These are phyloP conservation scores for Lachancea thermotolerans DNA, from an alignment of 805 yeast genomes.

Conservation along the genomic window DNA sequence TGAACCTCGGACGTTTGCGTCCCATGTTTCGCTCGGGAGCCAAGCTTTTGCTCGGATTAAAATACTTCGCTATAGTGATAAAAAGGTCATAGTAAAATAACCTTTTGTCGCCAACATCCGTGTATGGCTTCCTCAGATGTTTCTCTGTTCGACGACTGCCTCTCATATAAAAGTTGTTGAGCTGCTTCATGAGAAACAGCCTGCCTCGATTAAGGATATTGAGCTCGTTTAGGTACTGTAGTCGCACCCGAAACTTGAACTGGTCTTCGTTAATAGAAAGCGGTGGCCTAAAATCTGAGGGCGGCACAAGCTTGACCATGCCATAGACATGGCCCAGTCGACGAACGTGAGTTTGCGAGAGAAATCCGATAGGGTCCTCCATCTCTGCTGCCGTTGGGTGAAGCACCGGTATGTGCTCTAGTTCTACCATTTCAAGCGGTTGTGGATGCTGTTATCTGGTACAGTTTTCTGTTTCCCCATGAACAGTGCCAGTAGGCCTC, in stretches of 20 bases:
- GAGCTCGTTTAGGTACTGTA: slow-evolving; percentile 61
- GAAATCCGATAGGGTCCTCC: slow-evolving; percentile 56
- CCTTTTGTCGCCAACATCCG: slow-evolving; percentile 11
- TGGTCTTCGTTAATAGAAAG: slow-evolving; percentile 44
- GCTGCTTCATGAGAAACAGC: slow-evolving; percentile 52
- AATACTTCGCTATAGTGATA: slow-evolving; percentile 28
- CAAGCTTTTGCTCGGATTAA: slow-evolving; percentile 5
- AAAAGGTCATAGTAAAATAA: slow-evolving; percentile 36
- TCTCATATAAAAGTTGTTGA: slow-evolving; percentile 51
- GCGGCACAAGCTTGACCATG: slow-evolving; percentile 69
- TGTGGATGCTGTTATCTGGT: too few relatives aligned
- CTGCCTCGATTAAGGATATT: slow-evolving; percentile 58
- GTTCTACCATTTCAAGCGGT: neutral
- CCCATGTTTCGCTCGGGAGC: neutral
- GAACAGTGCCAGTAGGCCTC: too few relatives aligned
- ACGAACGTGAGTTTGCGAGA: slow-evolving; percentile 43
- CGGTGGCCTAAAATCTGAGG: slow-evolving; percentile 43
- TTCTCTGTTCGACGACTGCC: slow-evolving; percentile 18
- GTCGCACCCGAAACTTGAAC: slow-evolving; percentile 62
- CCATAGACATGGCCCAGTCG: slow-evolving; percentile 54
- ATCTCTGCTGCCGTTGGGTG: slow-evolving; percentile 51
- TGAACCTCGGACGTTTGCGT: slow-evolving; percentile 4
- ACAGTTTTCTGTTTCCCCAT: too few relatives aligned
- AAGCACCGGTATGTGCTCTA: slow-evolving; percentile 44
- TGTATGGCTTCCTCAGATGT: slow-evolving; percentile 3